Conservation (phyloP, 306 rosid genomes). For the Sesbania bispinosa region DNA sequence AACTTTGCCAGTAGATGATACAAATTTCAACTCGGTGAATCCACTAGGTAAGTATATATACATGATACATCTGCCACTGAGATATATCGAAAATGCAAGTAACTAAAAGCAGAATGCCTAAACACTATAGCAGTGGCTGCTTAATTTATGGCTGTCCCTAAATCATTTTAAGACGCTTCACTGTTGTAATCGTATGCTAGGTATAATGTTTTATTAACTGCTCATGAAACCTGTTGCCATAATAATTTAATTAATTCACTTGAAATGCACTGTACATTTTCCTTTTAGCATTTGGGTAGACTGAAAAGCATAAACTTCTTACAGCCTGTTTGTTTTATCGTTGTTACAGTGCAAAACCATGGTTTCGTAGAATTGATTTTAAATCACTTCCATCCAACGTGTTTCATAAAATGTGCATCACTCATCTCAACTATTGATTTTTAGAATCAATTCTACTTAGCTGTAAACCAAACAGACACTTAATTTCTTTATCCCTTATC, state of each 20-base stretch:
- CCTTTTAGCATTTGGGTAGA: background rate
- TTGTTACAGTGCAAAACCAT: no score
- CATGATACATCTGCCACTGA: background rate
- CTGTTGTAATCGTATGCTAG: background rate
- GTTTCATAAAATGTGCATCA: no score
- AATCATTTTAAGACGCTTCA: background rate
- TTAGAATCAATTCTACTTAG: no score
- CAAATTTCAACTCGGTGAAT: conserved; percentile 24
- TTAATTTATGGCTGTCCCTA: background rate
- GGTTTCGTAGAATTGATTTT: no score
- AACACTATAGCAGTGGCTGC: background rate
- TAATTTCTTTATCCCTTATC: background rate
- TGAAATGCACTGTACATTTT: background rate
- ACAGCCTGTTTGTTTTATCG: no score
- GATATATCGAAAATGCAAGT: background rate
- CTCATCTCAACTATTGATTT: no score
- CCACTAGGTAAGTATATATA: conserved; percentile 43
- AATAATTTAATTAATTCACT: background rate
- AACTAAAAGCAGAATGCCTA: background rate
- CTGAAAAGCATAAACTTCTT: background rate
- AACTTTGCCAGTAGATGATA: conserved; percentile 26
- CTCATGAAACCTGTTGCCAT: background rate
- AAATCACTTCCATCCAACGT: no score
- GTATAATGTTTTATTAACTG: background rate
- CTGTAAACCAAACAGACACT: no score